phyloP scores from a whole-genome alignment of 805 yeast species.

The Lachancea meyersii region DNA sequence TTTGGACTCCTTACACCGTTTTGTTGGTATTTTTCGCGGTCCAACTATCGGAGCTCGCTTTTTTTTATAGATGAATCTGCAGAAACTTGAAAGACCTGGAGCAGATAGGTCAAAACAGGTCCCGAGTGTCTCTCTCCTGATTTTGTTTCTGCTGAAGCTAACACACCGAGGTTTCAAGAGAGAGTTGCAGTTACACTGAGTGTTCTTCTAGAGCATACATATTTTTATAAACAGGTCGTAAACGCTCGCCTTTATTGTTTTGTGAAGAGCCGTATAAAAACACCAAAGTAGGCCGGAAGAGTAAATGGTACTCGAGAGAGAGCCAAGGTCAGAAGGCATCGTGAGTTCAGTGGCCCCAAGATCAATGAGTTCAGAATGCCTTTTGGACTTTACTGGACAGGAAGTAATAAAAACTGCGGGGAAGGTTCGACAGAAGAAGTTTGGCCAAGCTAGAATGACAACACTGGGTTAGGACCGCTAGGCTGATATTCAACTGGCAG shows the following conservation, averaged over 20 bases:
- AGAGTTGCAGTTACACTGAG: background rate
- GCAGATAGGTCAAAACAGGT: too few species aligned
- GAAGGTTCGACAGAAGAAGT: too few species aligned
- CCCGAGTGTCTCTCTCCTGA: background rate
- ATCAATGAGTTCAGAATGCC: too few species aligned
- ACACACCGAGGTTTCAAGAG: background rate
- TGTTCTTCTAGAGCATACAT: background rate
- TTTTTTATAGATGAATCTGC: background rate
- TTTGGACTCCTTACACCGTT: background rate
- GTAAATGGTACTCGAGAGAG: background rate
- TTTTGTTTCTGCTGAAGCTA: background rate
- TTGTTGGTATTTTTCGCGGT: background rate
- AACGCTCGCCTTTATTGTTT: slow-evolving; percentile 3
- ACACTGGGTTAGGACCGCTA: too few species aligned
- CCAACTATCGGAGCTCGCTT: background rate
- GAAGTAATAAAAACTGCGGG: too few species aligned
- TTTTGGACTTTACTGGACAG: too few species aligned
- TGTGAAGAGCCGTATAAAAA: background rate
- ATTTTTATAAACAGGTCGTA: background rate
- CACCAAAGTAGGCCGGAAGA: background rate
- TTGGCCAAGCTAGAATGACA: too few species aligned
- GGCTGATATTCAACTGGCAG: too few species aligned
- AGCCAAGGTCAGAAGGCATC: too few species aligned
- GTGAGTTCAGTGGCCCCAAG: too few species aligned
- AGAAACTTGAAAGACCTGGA: too few species aligned